Conservation (phyloP, 176 grass and related monocot genomes). For the Miscanthus lutarioriparius region DNA sequence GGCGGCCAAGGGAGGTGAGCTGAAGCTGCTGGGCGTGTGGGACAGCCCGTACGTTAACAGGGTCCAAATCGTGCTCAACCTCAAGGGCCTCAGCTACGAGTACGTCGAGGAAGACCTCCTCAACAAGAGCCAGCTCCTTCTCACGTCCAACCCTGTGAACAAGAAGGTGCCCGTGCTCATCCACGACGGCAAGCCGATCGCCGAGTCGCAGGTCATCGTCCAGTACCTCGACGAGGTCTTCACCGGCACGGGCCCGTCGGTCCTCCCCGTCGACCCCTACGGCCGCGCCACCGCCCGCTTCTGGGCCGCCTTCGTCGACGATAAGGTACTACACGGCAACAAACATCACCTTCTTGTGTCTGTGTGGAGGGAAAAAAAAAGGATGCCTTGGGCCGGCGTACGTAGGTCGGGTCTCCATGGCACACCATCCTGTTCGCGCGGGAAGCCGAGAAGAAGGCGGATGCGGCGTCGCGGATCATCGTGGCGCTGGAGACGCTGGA, state of each 20-base stretch:
- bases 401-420: conserved; percentile 37
- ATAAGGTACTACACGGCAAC: conserved; percentile 45
- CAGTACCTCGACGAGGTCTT: conserved; percentile 71
- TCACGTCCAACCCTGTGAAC: conserved; percentile 56
- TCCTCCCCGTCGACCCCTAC: conserved; percentile 49
- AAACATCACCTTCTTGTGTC: too few relatives aligned
- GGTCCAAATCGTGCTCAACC: conserved; percentile 48
- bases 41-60: conserved; percentile 43
- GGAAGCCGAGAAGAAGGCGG: conserved; percentile 28
- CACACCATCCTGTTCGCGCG: conserved; percentile 38
- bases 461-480: background rate
- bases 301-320: conserved; percentile 64
- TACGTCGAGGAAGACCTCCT: conserved; percentile 51
- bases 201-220: conserved; percentile 57
- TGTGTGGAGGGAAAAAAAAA: background rate
- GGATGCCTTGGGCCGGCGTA: background rate
- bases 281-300: conserved; percentile 54
- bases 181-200: conserved; percentile 49
- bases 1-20: background rate
- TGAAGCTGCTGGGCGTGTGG: conserved; percentile 52
- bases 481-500: conserved; percentile 52
- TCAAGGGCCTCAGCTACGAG: conserved; percentile 62
- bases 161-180: conserved; percentile 69
- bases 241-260: background rate
- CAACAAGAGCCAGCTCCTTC: conserved; percentile 57